Percentiles rank a stretch among this genome's conserved stretches.
Evolutionary conservation across 1,139 yeast species (phyloP).

Genomic region (Geotrichum aggregatum): DNA sequence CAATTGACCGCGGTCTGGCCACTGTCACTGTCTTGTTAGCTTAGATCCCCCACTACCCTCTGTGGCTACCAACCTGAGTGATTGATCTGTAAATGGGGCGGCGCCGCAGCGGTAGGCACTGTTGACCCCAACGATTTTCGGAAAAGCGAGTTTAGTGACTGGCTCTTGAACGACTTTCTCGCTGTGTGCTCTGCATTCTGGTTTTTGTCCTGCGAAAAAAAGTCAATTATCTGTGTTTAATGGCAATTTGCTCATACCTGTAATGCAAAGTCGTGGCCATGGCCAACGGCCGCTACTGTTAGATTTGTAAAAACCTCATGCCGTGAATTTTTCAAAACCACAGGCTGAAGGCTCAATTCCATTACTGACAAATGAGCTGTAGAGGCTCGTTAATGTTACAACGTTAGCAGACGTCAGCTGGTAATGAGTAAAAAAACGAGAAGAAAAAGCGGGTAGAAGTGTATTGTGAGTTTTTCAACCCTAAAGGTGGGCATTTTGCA

Average conservation of each 20-base stretch:
- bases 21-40: slow-evolving; percentile 7
- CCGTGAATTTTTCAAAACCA: background rate
- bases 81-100: slow-evolving; percentile 14
- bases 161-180: slow-evolving; percentile 39
- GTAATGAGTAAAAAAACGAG: too few species aligned
- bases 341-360: slow-evolving; percentile 6
- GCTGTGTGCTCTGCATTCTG: slow-evolving; percentile 12
- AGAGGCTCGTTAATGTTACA: too few species aligned
- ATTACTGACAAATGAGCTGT: too few species aligned
- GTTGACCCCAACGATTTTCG: slow-evolving; percentile 25
- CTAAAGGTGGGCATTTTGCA: too few species aligned
- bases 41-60: background rate
- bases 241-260: background rate
- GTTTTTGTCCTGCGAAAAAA: background rate
- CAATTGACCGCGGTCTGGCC: slow-evolving; percentile 16
- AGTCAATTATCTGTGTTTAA: background rate
- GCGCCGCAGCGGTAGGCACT: slow-evolving; percentile 20
- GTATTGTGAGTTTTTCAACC: too few species aligned
- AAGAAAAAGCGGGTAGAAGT: too few species aligned
- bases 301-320: background rate
- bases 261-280: background rate
- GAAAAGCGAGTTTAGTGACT: slow-evolving; percentile 39
- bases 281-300: background rate
- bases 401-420: too few species aligned
- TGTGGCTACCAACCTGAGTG: slow-evolving; percentile 16